These are phyloP conservation scores for Rhodotorula mucilaginosa DNA, from an alignment of 1,284 basidiomycete species.

Conservation along the genomic window DNA sequence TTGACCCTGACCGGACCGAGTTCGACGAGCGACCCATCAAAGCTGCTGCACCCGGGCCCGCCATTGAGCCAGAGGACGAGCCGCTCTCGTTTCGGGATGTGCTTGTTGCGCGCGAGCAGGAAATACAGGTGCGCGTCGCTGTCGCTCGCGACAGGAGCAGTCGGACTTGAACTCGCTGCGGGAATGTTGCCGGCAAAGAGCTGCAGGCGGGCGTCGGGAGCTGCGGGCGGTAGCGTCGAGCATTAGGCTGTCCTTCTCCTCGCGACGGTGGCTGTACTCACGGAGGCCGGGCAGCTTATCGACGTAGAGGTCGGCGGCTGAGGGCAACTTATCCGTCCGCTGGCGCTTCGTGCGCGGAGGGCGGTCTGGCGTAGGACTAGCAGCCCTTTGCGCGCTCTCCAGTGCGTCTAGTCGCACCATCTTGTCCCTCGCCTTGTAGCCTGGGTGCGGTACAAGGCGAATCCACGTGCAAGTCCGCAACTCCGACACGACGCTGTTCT, in stretches of 20 bases:
- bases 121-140: constrained; percentile 79
- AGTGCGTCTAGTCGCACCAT: neutral
- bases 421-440: neutral
- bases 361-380: neutral
- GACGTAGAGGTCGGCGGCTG: constrained; percentile 25
- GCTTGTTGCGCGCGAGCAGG: constrained; percentile 81
- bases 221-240: neutral
- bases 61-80: constrained; percentile 40
- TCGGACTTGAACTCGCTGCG: constrained; percentile 3
- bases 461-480: too few species aligned
- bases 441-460: too few species aligned
- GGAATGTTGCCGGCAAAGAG: constrained; percentile 45
- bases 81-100: constrained; percentile 79
- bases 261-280: neutral
- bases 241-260: neutral
- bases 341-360: neutral
- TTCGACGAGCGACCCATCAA: constrained; percentile 72
- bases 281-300: constrained; percentile 20
- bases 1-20: constrained; percentile 70
- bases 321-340: constrained; percentile 8
- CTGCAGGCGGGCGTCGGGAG: constrained; percentile 12
- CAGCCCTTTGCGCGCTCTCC: neutral
- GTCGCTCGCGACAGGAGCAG: constrained; percentile 7
- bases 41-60: constrained; percentile 70
- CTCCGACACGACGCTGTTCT: too few species aligned